These are phyloP conservation scores for Suhomyces chickasaworum DNA, from an alignment of 1,139 yeast genomes.

Conservation along the genomic window DNA sequence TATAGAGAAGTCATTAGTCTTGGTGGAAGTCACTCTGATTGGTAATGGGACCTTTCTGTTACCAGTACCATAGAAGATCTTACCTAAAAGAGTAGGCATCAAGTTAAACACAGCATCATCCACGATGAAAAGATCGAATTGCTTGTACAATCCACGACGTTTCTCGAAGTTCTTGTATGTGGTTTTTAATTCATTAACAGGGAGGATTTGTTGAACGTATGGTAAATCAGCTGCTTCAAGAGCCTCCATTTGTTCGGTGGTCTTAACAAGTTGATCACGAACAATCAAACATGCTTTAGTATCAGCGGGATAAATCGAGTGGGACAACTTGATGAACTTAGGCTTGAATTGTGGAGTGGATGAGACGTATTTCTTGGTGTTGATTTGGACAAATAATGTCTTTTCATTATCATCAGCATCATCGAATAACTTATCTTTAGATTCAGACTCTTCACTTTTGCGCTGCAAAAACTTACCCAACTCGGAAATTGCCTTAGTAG, in stretches of 20 bases:
- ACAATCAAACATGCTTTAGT: constrained; percentile 70
- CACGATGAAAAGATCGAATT: constrained; percentile 73
- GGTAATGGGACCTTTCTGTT: constrained; percentile 72
- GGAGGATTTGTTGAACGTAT: constrained; percentile 49
- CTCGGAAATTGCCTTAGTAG: constrained; percentile 52
- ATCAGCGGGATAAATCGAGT: constrained; percentile 47
- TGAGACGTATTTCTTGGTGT: constrained; percentile 63
- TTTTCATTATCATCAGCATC: constrained; percentile 58
- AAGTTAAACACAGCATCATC: constrained; percentile 82
- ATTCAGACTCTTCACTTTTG: constrained; percentile 30
- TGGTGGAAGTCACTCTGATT: constrained; percentile 50
- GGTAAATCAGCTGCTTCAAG: constrained; percentile 59
- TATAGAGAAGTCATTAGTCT: constrained; percentile 50
- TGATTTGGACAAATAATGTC: constrained; percentile 59
- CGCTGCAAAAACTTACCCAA: constrained; percentile 46
- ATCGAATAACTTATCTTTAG: constrained; percentile 34
- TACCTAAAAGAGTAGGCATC: constrained; percentile 82
- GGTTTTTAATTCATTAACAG: constrained; percentile 62
- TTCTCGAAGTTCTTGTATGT: constrained; percentile 70
- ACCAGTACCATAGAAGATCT: constrained; percentile 61
- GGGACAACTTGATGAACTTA: constrained; percentile 56
- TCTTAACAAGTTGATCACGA: constrained; percentile 64
- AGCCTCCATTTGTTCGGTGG: constrained; percentile 58
- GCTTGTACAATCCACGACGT: constrained; percentile 61
- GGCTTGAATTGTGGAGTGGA: constrained; percentile 74